Evolutionary conservation across 495 filamentous ascomycete species (phyloP).

Genomic region (Cladorrhinum samala): DNA sequence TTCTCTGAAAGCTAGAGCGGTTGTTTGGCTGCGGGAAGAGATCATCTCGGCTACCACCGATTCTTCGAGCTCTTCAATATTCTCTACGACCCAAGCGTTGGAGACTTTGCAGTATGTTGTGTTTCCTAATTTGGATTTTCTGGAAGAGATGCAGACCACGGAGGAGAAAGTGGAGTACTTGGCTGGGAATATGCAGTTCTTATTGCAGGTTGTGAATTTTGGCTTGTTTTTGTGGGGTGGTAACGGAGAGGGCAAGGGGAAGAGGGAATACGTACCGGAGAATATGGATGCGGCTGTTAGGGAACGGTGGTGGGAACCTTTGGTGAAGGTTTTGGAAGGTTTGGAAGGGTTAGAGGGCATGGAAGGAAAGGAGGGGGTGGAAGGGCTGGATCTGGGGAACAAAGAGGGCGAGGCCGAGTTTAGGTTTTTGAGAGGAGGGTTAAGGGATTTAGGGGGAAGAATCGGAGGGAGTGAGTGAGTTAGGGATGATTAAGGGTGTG

Average conservation of each 20-base stretch:
- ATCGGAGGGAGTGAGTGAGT: slow-evolving; percentile 12
- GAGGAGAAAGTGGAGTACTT: slow-evolving; percentile 29
- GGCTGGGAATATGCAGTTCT: slow-evolving; percentile 32
- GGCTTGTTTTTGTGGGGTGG: slow-evolving; percentile 44
- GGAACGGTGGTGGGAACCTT: slow-evolving; percentile 47
- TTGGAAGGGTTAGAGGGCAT: slow-evolving; percentile 23
- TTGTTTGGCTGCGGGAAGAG: slow-evolving; percentile 85
- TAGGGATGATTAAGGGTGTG: background rate
- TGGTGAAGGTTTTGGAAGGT: slow-evolving; percentile 41
- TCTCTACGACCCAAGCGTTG: slow-evolving; percentile 47
- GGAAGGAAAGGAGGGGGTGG: slow-evolving; percentile 16
- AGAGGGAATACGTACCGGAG: slow-evolving; percentile 33
- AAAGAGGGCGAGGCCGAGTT: slow-evolving; percentile 33
- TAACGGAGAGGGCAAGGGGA: slow-evolving; percentile 25
- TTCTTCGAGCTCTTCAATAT: slow-evolving; percentile 46
- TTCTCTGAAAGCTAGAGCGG: slow-evolving; percentile 70
- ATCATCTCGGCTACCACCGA: slow-evolving; percentile 53
- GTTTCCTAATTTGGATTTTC: slow-evolving; percentile 33
- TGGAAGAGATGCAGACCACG: slow-evolving; percentile 20
- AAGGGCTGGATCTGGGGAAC: too few species aligned
- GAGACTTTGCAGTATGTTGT: slow-evolving; percentile 41
- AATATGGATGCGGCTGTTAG: slow-evolving; percentile 43
- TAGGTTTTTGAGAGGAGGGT: slow-evolving; percentile 31
- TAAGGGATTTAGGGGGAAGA: slow-evolving; percentile 19
- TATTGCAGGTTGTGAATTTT: slow-evolving; percentile 44